A percentile compares a stretch with the other conserved stretches of the same genome.
Conservation (phyloP, 257 asterid species). For the Jasminum sambac region DNA sequence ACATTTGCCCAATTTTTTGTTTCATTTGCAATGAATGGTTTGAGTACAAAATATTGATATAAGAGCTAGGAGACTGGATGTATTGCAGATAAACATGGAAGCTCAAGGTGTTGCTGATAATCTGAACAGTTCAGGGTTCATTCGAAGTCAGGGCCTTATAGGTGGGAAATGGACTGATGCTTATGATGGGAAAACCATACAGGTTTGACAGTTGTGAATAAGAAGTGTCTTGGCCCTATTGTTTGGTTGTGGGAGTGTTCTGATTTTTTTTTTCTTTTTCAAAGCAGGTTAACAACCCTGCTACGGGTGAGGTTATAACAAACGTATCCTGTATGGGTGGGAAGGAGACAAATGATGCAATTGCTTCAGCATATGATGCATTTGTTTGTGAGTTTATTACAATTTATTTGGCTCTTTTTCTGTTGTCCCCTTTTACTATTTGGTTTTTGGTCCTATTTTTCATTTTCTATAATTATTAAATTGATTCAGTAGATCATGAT, state of each 20-base stretch:
- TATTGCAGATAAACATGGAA: conserved; percentile 67
- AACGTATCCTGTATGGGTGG: conserved; percentile 86
- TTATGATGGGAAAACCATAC: conserved; percentile 76
- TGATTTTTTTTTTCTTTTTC: conserved; percentile 3
- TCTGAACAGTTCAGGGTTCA: conserved; percentile 69
- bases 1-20: background rate
- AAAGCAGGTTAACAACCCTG: conserved; percentile 78
- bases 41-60: conserved; percentile 17
- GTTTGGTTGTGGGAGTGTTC: conserved; percentile 10
- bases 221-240: background rate
- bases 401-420: conserved; percentile 11
- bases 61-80: conserved; percentile 17
- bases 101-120: conserved; percentile 58
- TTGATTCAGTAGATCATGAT: background rate
- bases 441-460: background rate
- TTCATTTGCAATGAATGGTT: background rate
- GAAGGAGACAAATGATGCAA: conserved; percentile 93
- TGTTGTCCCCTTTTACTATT: background rate
- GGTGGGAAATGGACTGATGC: conserved; percentile 98
- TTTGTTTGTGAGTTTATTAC: conserved; percentile 59
- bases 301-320: conserved; percentile 84
- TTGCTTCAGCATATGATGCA: conserved; percentile 80
- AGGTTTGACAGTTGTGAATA: conserved; percentile 44
- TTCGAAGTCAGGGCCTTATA: conserved; percentile 72
- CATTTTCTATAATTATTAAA: background rate